Evolutionary conservation across 2,329 filamentous ascomycete species (phyloP).

Genomic region (Pseudocercospora pini-densiflorae): DNA sequence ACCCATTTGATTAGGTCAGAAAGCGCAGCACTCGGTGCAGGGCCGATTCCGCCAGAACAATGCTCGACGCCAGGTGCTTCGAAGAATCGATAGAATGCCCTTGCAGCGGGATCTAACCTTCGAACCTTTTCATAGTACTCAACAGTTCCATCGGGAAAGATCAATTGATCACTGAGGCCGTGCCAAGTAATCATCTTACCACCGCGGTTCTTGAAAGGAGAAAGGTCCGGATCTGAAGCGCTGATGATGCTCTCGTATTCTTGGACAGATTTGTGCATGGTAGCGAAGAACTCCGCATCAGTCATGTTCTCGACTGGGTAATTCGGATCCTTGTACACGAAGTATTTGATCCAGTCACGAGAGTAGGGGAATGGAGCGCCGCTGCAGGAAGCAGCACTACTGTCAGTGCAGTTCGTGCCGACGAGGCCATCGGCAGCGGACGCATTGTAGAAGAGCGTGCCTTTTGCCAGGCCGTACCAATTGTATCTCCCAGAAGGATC

Average conservation of each 20-base stretch:
- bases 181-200: conserved; percentile 53
- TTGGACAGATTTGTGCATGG: conserved; percentile 28
- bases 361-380: conserved; percentile 36
- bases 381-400: conserved; percentile 25
- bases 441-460: conserved; percentile 9
- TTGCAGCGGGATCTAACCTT: conserved; percentile 31
- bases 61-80: conserved; percentile 46
- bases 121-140: conserved; percentile 45
- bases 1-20: conserved; percentile 36
- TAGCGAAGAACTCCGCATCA: conserved; percentile 32
- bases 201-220: conserved; percentile 41
- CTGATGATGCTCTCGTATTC: conserved; percentile 44
- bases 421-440: conserved; percentile 30
- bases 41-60: conserved; percentile 41
- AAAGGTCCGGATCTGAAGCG: conserved; percentile 45
- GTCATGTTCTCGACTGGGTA: conserved; percentile 41
- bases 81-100: conserved; percentile 46
- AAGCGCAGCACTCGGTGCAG: conserved; percentile 29
- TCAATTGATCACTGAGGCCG: conserved; percentile 46
- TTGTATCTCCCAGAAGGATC: conserved; percentile 28
- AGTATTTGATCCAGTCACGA: conserved; percentile 41
- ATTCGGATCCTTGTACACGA: conserved; percentile 40
- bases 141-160: conserved; percentile 42
- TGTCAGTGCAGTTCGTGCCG: conserved; percentile 31
- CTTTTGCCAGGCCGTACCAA: conserved; percentile 40